Conservation (phyloP, 257 asterid genomes). For the Leonotis leonurus region DNA sequence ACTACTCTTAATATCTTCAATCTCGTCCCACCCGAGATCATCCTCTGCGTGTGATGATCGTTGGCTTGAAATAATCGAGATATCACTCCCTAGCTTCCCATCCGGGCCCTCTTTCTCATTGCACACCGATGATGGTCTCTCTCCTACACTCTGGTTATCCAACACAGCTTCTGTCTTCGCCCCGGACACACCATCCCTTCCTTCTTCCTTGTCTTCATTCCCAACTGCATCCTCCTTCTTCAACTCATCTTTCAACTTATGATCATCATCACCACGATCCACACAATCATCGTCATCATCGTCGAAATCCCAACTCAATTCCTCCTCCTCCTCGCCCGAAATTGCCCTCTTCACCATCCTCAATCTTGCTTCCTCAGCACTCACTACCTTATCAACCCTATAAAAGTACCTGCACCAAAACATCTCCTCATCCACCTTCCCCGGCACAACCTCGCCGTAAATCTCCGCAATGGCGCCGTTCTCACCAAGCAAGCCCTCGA, state of each 20-base stretch:
- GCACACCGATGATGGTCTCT: slow-evolving; percentile 12
- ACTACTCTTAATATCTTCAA: slow-evolving; percentile 63
- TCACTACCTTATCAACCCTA: slow-evolving; percentile 47
- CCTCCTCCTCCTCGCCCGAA: slow-evolving; percentile 66
- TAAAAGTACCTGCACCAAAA: slow-evolving; percentile 89
- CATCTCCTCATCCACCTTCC: slow-evolving; percentile 44
- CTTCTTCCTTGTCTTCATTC: slow-evolving; percentile 3
- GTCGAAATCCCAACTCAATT: slow-evolving; percentile 72
- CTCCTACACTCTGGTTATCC: slow-evolving; percentile 33
- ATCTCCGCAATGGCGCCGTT: slow-evolving; percentile 51
- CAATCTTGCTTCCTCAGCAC: slow-evolving; percentile 58
- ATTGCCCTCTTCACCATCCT: slow-evolving; percentile 57
- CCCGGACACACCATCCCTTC: slow-evolving; percentile 28
- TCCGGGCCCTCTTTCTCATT: slow-evolving; percentile 54
- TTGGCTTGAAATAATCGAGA: slow-evolving; percentile 65
- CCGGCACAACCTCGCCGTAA: slow-evolving; percentile 54
- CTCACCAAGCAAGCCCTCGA: slow-evolving; percentile 38
- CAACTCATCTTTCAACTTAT: slow-evolving; percentile 13
- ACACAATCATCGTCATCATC: slow-evolving; percentile 44
- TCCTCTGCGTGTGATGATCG: slow-evolving; percentile 53
- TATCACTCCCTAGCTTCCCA: slow-evolving; percentile 69
- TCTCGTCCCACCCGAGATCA: slow-evolving; percentile 86
- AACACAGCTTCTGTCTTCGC: slow-evolving; percentile 25
- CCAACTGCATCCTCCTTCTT: slow-evolving; percentile 14
- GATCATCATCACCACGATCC: slow-evolving; percentile 11